phyloP scores from a whole-genome alignment of 768 basidiomycete genomes.

The Russula abietina region DNA sequence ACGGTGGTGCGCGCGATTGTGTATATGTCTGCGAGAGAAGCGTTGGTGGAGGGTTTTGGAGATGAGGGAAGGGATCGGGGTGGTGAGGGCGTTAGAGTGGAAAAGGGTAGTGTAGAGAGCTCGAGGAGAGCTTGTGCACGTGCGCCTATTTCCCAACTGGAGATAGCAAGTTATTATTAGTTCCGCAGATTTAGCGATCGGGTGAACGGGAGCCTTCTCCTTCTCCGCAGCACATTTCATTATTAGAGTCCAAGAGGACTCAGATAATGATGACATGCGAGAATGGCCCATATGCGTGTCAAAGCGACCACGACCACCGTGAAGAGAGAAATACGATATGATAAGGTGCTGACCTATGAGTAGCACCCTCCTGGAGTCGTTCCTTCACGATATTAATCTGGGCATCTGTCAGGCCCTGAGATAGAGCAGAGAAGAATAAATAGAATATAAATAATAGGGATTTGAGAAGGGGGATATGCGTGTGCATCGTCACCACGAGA shows the following conservation, averaged over 20 bases:
- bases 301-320: no score
- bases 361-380: slow-evolving; percentile 38
- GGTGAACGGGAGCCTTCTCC: no score
- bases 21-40: slow-evolving; percentile 48
- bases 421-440: slow-evolving; percentile 10
- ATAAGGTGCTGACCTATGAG: slow-evolving; percentile 34
- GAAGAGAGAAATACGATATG: no score
- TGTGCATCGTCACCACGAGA: neutral
- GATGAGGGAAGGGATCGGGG: slow-evolving; percentile 30
- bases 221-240: no score
- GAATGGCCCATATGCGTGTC: neutral
- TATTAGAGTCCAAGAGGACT: no score
- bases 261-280: neutral
- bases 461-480: neutral
- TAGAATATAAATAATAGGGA: neutral
- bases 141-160: slow-evolving; percentile 51
- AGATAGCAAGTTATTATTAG: no score
- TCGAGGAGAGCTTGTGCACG: slow-evolving; percentile 48
- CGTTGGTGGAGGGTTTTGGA: slow-evolving; percentile 24
- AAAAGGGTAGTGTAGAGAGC: slow-evolving; percentile 39
- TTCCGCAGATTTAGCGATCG: no score
- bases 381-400: slow-evolving; percentile 36
- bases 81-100: slow-evolving; percentile 37
- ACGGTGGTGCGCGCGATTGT: slow-evolving; percentile 48
- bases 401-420: slow-evolving; percentile 34